Conservation (phyloP, 805 yeast genomes). For the Zygoascus ofunaensis region DNA sequence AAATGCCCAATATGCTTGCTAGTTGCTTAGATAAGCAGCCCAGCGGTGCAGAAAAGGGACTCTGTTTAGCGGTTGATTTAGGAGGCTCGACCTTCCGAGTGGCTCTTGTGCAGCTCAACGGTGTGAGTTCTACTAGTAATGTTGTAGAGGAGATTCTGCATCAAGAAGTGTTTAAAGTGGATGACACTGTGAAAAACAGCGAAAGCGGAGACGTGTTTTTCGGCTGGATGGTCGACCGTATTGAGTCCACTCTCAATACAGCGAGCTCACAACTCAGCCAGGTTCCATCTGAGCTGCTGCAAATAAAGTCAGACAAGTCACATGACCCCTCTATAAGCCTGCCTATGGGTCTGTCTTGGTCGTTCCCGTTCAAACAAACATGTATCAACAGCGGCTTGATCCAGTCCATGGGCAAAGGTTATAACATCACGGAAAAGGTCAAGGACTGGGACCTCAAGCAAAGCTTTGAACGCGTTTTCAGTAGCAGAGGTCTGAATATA, state of each 20-base stretch:
- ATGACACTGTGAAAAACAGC: slow-evolving; percentile 18
- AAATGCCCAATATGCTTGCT: slow-evolving; percentile 57
- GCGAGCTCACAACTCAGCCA: slow-evolving; percentile 6
- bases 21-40: slow-evolving; percentile 71
- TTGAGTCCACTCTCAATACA: slow-evolving; percentile 14
- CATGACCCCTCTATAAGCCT: slow-evolving; percentile 1
- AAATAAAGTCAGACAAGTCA: background rate
- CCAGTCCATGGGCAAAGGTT: slow-evolving; percentile 53
- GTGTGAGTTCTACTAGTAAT: slow-evolving; percentile 25
- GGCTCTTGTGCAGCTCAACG: slow-evolving; percentile 68
- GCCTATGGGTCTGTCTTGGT: slow-evolving; percentile 28
- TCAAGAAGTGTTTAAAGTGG: slow-evolving; percentile 15
- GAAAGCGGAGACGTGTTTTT: slow-evolving; percentile 25
- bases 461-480: slow-evolving; percentile 56
- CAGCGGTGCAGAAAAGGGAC: slow-evolving; percentile 66
- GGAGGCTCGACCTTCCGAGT: slow-evolving; percentile 91
- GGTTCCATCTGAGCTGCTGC: background rate
- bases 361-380: slow-evolving; percentile 26
- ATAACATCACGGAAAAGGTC: slow-evolving; percentile 57
- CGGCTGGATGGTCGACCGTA: slow-evolving; percentile 24
- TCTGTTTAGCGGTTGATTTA: slow-evolving; percentile 72
- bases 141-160: slow-evolving; percentile 11
- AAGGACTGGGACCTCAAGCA: slow-evolving; percentile 69
- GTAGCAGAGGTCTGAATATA: slow-evolving; percentile 41
- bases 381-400: slow-evolving; percentile 19